Evolutionary conservation across 208 protist genomes (phyloP), one percentile per base, ranked within the genome.

Genomic region (Leishmania guyanensis): DNA sequence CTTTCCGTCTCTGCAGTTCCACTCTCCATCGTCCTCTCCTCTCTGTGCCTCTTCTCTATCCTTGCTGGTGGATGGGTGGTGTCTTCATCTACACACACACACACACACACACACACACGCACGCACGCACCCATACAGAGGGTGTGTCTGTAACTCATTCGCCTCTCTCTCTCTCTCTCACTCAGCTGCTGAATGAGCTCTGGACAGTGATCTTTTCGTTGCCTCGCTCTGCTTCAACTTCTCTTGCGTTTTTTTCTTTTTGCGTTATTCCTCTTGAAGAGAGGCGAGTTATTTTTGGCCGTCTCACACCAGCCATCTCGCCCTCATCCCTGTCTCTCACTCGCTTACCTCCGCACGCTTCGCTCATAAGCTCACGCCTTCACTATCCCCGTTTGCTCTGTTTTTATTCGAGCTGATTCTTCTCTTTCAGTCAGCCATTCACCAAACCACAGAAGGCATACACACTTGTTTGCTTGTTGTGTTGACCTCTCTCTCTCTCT

Each of bases 71-170:
- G 22, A 56, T 64, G 33, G 10, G 12, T 2, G n/a, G 17, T 26
- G 17, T 43, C 29, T 48, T 39, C 46, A 46, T 46, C 3, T 68
- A 66, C 50, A 77, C 74, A n/a, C 29, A 77, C n/a, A 36, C 72
- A 74, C 69, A 58, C 69, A n/a, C 69, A 39, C 48, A 33, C n/a
- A 36, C 72, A 74, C 69, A 58, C 69, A n/a, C 69, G 10, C 48
- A 33, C 69, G 0, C 48, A 33, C n/a, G 36, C n/a, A 29, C 39
- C 5, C n/a, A 39, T 53, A 73, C 29, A 75, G 14, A 8, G 5
- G 12, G 60, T 66, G 29, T 4, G 16, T 46, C 14, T 43, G 12
- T 48, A 14, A 3, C 68, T 43, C 68, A 17, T 17, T 20, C 43
- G 6, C 68, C 17, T 20, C 43, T 0, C 39, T 39, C 33, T 46